phyloP scores from a whole-genome alignment of 495 filamentous ascomycete species.

The Podospora pseudoanserina region DNA sequence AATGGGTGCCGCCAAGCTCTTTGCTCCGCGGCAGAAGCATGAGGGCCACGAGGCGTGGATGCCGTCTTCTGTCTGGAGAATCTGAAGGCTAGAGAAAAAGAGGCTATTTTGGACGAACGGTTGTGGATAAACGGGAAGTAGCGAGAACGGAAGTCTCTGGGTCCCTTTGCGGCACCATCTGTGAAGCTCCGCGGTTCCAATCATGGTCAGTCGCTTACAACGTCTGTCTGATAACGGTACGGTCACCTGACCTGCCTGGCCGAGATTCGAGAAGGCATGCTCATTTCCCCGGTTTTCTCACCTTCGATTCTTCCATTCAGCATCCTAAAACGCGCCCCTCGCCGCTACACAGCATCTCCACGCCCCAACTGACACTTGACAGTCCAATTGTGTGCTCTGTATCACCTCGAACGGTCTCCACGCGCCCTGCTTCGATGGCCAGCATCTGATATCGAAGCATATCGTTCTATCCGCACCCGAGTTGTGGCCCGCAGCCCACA shows the following conservation, averaged over 20 bases:
- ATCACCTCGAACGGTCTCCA: not conserved
- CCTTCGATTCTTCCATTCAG: not conserved
- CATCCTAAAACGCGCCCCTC: not conserved
- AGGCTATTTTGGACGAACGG: not conserved
- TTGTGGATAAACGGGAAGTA: constrained; percentile 7
- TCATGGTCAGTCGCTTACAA: constrained; percentile 9
- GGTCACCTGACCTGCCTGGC: constrained; percentile 1
- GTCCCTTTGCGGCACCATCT: constrained; percentile 7
- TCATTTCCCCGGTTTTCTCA: not conserved
- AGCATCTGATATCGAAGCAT: not conserved
- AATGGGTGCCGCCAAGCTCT: not conserved
- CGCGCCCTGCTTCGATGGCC: not conserved
- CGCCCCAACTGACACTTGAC: not conserved
- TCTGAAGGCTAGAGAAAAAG: not conserved
- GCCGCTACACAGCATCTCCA: not conserved
- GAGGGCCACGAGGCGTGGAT: not conserved
- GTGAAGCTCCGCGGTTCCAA: constrained; percentile 18
- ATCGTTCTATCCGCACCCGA: not conserved
- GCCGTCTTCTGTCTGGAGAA: not conserved
- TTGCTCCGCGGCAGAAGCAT: constrained; percentile 1
- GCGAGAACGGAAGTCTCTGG: constrained; percentile 3
- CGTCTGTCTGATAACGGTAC: not conserved
- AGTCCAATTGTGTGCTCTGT: not conserved
- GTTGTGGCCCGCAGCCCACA: too few species aligned
- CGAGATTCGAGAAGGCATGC: not conserved